Base-by-base conservation (phyloP, 2,329 filamentous ascomycete species). In the Clonostachys chloroleuca region DNA sequence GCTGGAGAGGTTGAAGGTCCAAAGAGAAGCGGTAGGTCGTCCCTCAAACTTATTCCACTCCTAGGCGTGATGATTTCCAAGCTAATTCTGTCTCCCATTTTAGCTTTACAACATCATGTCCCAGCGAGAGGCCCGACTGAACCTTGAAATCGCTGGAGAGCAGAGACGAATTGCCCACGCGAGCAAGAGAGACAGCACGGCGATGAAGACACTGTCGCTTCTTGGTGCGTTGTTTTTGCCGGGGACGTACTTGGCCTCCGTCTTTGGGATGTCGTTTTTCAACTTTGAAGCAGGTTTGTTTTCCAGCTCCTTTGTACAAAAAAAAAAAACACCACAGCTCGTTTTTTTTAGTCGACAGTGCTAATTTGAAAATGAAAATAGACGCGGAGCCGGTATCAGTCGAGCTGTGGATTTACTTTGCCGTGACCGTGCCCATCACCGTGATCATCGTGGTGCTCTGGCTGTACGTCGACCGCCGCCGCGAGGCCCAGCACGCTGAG, bases 201-300 rank as follows among this genome's bases (percentile, higher is more conserved):
- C 80, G 48, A 83, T 84, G 80, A 85, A 84, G 67, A 81, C 80
- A 1, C 69, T 85, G 37, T 83, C 81, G 1, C 70, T 85, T 1
- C 74, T 85, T 47, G 82, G 81, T 30, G 80, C 80, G 39, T 67
- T 85, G 39, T 85, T 85, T 55, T 66, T 85, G 6, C 81, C 81
- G 0, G 81, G 80, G 3, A 83, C 80, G 1, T 83, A 77, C 52
- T 70, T 85, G 16, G 75, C 81, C 9, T 84, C 81, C 1, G 68
- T 85, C 20, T 85, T 85, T 54, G 78, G 75, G 67, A 85, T 84
- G 80, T 80, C 79, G 0, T 85, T 85, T 59, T 85, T 85, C 66
- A 75, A 84, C 62, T 84, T 83, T 54, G 74, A 74, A 52, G 63
- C 30, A 18, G 39, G 18, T 41, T 10, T 30, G 24, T 30, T 10